Base-by-base conservation (phyloP, 371 early-diverging fungal genomes). In the Mucor indicus region DNA sequence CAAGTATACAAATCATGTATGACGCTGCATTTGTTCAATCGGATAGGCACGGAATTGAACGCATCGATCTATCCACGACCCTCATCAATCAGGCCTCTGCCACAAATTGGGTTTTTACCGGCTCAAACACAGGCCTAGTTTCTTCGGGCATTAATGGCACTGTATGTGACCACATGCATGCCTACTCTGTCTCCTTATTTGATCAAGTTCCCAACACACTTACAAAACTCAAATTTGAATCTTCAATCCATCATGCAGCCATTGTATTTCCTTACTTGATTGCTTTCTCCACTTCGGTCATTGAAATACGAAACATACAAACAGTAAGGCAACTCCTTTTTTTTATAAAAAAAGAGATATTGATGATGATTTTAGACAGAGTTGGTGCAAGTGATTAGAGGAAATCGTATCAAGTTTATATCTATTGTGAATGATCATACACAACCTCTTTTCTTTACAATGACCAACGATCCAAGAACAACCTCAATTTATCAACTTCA, bases 241-340 rank as follows among this genome's bases (percentile, higher is more conserved):
- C 60, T 1, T 48, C 45, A 27, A 19, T 60, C 15, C 38, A 52
- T 21, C 29, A 45, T 19, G 53, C 62, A 4, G 49, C 55, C 6
- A 21, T 59, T 1, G 20, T 54, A 0, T 60, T 59, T 23, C 75
- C 70, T 9, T 74, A 65, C 27, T 29, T 74, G 12, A 40, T 74
- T 22, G 68, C 54, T 0, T 65, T 74, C 45, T 61, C 62, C 7
- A 40, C 54, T 7, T 44, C 48, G 4, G 46, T 70, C 9, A 65
- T 74, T 17, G 75, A 74, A 38, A 52, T 74, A 3, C 48, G 64
- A 41, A 50, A 70, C 38, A 38, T 65, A 23, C 59, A 61, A 54
- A 67, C 65, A 11, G 74, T 69, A 62, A 68, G 49, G 33, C 24
- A 17, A 20, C 10, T 22, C 13, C 13, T 19, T 15, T 32, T 41